A percentile compares a stretch with the other conserved stretches of the same genome.
Conservation (phyloP, 2,329 filamentous ascomycete genomes). For the Fusarium bulbicola region DNA sequence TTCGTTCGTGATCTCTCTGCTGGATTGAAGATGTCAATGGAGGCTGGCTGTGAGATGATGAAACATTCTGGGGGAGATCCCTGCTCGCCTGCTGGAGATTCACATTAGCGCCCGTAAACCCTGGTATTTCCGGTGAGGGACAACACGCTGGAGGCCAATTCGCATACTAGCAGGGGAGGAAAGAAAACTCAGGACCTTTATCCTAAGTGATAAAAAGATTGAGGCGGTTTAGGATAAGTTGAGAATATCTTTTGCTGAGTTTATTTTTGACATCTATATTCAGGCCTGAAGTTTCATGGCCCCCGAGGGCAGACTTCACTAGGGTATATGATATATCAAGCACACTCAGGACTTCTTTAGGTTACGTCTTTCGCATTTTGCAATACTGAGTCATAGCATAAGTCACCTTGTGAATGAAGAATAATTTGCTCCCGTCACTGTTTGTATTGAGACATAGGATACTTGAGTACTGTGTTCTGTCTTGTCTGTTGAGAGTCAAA, state of each 20-base stretch:
- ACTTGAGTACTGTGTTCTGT: not conserved
- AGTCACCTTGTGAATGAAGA: not conserved
- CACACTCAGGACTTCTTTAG: not conserved
- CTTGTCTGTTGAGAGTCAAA: not conserved
- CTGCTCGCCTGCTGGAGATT: not conserved
- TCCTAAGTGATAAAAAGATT: too few species aligned
- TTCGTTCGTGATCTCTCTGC: not conserved
- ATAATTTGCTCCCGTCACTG: not conserved
- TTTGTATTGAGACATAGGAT: not conserved
- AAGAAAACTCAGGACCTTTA: too few species aligned
- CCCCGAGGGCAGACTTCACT: not conserved
- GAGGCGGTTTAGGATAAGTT: too few species aligned
- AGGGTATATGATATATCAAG: not conserved
- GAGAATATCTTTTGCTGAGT: too few species aligned
- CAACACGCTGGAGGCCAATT: not conserved
- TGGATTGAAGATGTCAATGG: not conserved
- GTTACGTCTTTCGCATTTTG: too few species aligned
- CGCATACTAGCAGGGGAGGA: too few species aligned
- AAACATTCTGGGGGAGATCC: slow-evolving; percentile 12
- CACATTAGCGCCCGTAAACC: not conserved
- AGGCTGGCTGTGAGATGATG: not conserved
- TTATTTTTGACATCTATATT: too few species aligned
- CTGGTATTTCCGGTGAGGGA: not conserved
- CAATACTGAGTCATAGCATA: not conserved
- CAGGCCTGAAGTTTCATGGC: too few species aligned